phyloP scores from a whole-genome alignment of 306 rosid genomes.

The Cicer judaicum region DNA sequence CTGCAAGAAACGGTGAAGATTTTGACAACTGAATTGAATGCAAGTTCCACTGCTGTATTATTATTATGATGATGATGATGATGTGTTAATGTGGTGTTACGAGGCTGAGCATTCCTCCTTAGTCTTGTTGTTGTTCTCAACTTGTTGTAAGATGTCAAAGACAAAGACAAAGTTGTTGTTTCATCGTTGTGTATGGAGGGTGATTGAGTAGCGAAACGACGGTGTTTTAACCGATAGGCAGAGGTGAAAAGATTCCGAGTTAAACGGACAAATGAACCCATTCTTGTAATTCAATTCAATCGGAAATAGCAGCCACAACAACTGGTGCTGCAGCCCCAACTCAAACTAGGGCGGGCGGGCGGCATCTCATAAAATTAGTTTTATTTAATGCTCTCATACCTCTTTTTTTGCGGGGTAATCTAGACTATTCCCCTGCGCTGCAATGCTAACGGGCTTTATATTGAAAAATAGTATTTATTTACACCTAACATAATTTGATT shows the following conservation, averaged over 20 bases:
- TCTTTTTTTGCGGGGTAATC: no score
- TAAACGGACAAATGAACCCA: conserved; percentile 47
- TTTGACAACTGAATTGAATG: conserved; percentile 88
- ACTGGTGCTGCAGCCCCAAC: no score
- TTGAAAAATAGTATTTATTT: no score
- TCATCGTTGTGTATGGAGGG: neutral
- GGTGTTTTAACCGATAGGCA: conserved; percentile 40
- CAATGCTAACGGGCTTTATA: no score
- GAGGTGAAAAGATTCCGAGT: conserved; percentile 50
- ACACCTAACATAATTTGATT: no score
- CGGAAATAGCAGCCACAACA: no score
- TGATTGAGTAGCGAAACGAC: conserved; percentile 23
- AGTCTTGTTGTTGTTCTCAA: conserved; percentile 4
- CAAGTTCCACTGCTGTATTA: conserved; percentile 62
- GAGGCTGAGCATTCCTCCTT: conserved; percentile 38
- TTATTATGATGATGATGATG: neutral
- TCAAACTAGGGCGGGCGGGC: no score
- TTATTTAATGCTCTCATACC: no score
- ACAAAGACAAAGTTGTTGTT: no score
- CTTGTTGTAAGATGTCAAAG: neutral
- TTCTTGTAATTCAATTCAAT: neutral
- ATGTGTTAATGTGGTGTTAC: neutral
- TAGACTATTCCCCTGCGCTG: no score
- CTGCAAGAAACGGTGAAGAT: conserved; percentile 82
- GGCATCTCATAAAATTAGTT: no score